phyloP scores from a whole-genome alignment of 768 basidiomycete genomes.

The Mycena rebaudengoi region DNA sequence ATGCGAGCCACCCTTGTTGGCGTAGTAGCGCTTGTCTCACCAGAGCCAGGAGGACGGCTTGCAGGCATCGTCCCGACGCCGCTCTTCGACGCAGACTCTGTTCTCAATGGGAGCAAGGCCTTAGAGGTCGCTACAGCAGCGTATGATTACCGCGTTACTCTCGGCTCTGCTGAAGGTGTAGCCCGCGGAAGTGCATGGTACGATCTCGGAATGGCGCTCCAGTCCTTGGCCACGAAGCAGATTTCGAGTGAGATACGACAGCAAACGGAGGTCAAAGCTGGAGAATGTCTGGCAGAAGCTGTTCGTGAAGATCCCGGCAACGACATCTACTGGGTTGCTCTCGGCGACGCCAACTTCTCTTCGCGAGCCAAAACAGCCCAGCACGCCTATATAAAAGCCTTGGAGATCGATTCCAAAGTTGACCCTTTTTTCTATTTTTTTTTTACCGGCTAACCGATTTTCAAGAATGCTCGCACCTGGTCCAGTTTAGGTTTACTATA shows the following conservation, averaged over 20 bases:
- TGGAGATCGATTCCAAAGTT: slow-evolving; percentile 89
- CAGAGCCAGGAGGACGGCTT: slow-evolving; percentile 51
- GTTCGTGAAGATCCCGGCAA: slow-evolving; percentile 77
- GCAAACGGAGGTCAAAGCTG: slow-evolving; percentile 50
- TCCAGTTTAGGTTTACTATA: slow-evolving; percentile 90
- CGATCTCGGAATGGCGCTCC: slow-evolving; percentile 75
- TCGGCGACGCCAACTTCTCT: slow-evolving; percentile 78
- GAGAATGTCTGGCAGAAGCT: slow-evolving; percentile 71
- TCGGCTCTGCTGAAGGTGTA: slow-evolving; percentile 61
- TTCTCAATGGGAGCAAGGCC: slow-evolving; percentile 44
- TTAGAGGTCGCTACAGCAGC: slow-evolving; percentile 64
- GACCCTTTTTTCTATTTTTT: not conserved
- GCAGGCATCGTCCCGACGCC: slow-evolving; percentile 48
- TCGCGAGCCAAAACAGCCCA: slow-evolving; percentile 80
- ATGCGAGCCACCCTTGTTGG: slow-evolving; percentile 45
- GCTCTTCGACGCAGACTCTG: slow-evolving; percentile 27
- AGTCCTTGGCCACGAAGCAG: slow-evolving; percentile 51
- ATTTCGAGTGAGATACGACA: slow-evolving; percentile 40
- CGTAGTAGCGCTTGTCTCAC: slow-evolving; percentile 49
- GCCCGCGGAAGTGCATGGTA: slow-evolving; percentile 70
- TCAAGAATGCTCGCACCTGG: slow-evolving; percentile 81
- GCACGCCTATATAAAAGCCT: slow-evolving; percentile 89
- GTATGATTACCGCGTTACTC: slow-evolving; percentile 67
- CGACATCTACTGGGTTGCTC: slow-evolving; percentile 80
- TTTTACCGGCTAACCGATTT: not conserved